A percentile compares a stretch with the other conserved stretches of the same genome.
These are phyloP conservation scores for Rhodocollybia butyracea DNA, from an alignment of 768 basidiomycete genomes.

Conservation along the genomic window DNA sequence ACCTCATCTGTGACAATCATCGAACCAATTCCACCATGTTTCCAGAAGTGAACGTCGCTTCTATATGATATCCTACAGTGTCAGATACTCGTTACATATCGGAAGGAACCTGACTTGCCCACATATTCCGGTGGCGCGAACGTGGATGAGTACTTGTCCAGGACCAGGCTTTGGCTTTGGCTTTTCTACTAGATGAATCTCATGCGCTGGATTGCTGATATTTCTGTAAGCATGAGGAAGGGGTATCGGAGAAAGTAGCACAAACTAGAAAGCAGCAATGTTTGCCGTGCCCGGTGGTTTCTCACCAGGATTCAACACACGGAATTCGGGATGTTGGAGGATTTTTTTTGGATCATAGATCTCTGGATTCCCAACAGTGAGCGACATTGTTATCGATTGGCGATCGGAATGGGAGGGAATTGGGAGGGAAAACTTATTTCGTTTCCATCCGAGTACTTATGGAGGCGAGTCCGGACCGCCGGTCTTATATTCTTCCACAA, in stretches of 20 bases:
- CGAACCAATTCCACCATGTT: conserved; percentile 64
- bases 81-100: background rate
- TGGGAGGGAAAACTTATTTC: background rate
- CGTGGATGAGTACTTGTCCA: conserved; percentile 64
- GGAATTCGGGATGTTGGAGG: conserved; percentile 53
- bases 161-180: conserved; percentile 56
- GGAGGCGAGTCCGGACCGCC: no score
- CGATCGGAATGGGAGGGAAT: background rate
- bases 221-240: background rate
- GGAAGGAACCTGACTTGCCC: conserved; percentile 38
- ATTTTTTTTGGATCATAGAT: conserved; percentile 55
- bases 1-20: conserved; percentile 72
- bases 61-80: conserved; percentile 28
- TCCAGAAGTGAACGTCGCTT: conserved; percentile 75
- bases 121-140: conserved; percentile 68
- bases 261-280: conserved; percentile 47
- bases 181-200: conserved; percentile 67
- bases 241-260: background rate
- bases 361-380: conserved; percentile 35
- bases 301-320: conserved; percentile 47
- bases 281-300: conserved; percentile 45
- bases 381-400: conserved; percentile 20
- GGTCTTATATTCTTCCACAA: no score
- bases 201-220: conserved; percentile 41
- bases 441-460: no score